Conservation (phyloP, 495 filamentous ascomycete genomes). For the Aspergillus bertholletiae region DNA sequence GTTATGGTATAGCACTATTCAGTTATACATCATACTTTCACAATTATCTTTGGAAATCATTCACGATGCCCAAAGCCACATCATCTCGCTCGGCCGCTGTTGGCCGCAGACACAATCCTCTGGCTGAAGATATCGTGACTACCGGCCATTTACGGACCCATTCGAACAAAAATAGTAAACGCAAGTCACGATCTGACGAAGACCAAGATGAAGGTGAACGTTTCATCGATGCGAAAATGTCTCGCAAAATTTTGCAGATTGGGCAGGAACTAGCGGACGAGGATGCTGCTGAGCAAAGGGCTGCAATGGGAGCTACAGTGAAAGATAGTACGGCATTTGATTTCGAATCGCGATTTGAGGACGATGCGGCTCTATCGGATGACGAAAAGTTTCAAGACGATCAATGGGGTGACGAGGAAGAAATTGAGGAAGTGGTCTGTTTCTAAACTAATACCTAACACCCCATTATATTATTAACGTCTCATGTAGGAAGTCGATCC, state of each 20-base stretch:
- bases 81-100: slow-evolving; percentile 37
- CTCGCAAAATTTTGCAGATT: slow-evolving; percentile 81
- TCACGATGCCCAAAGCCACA: slow-evolving; percentile 43
- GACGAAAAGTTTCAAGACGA: slow-evolving; percentile 55
- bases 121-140: slow-evolving; percentile 67
- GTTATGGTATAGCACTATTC: not conserved
- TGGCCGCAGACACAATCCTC: slow-evolving; percentile 61
- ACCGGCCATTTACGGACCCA: slow-evolving; percentile 57
- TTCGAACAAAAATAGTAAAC: slow-evolving; percentile 53
- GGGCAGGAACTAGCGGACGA: slow-evolving; percentile 81
- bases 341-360: slow-evolving; percentile 57
- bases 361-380: slow-evolving; percentile 50
- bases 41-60: not conserved
- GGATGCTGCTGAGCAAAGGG: slow-evolving; percentile 51
- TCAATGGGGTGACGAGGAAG: slow-evolving; percentile 63
- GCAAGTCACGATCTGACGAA: slow-evolving; percentile 48
- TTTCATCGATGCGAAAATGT: slow-evolving; percentile 82
- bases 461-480: not conserved
- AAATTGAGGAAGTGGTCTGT: slow-evolving; percentile 66
- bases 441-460: not conserved
- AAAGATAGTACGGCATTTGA: slow-evolving; percentile 59
- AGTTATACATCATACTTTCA: not conserved
- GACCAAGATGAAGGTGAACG: slow-evolving; percentile 60
- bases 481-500: slow-evolving; percentile 70
- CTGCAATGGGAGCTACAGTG: slow-evolving; percentile 19